These are phyloP conservation scores for Malus hybrid DNA, from an alignment of 331 rosid species.

Conservation along the genomic window DNA sequence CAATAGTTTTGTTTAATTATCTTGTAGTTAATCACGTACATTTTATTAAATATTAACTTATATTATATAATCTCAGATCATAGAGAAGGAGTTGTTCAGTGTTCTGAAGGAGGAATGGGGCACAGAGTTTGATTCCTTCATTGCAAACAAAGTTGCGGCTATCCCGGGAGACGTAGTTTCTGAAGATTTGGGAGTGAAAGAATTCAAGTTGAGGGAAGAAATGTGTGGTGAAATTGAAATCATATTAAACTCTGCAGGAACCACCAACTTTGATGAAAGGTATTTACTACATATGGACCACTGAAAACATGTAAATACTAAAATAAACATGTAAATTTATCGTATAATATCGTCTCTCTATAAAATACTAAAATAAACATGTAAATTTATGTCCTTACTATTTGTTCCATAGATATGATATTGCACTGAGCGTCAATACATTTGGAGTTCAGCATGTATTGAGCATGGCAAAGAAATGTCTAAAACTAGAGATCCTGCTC, in stretches of 20 bases:
- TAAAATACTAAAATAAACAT: neutral
- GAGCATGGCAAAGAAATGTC: constrained; percentile 49
- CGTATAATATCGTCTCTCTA: too few relatives aligned
- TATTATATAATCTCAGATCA: constrained; percentile 17
- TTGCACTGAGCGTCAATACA: constrained; percentile 53
- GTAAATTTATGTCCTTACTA: neutral
- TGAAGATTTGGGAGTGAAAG: constrained; percentile 41
- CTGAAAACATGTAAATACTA: neutral
- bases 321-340: constrained; percentile 1
- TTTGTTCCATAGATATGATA: constrained; percentile 31
- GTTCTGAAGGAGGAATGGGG: constrained; percentile 45
- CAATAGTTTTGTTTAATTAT: neutral
- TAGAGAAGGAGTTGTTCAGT: constrained; percentile 52
- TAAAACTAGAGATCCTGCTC: constrained; percentile 34
- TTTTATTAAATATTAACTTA: neutral
- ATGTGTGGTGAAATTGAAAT: constrained; percentile 32
- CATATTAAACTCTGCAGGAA: constrained; percentile 59
- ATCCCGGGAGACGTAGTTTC: constrained; percentile 52
- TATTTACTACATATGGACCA: neutral
- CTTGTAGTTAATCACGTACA: too few relatives aligned
- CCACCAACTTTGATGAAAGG: constrained; percentile 37
- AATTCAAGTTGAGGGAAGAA: constrained; percentile 28
- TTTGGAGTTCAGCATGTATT: constrained; percentile 49
- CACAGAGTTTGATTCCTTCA: constrained; percentile 28
- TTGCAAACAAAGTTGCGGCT: constrained; percentile 39